Evolutionary conservation across 768 basidiomycete genomes (phyloP).

Genomic region (Mycena venus): DNA sequence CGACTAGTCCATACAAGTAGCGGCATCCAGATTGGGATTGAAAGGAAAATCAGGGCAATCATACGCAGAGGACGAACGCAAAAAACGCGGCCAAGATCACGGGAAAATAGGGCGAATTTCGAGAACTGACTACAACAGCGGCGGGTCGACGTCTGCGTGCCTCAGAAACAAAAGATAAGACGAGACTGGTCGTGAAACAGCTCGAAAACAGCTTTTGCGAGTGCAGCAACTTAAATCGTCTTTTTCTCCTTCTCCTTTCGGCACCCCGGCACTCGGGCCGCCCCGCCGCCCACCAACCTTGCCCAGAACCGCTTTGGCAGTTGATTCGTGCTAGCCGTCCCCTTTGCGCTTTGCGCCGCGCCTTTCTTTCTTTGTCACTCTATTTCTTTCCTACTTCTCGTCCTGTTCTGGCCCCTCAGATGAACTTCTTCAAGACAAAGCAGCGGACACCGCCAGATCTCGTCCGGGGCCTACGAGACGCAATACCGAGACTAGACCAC

Average conservation of each 20-base stretch:
- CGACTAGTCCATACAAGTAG: no score
- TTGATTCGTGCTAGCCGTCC: background rate
- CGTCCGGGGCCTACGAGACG: slow-evolving; percentile 84
- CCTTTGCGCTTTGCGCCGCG: background rate
- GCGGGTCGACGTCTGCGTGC: no score
- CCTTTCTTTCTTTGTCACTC: background rate
- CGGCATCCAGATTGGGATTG: no score
- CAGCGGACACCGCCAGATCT: slow-evolving; percentile 90
- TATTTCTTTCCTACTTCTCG: background rate
- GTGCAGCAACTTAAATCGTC: no score
- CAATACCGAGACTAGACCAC: slow-evolving; percentile 81
- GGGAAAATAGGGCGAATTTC: no score
- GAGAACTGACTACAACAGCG: no score
- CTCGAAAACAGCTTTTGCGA: background rate
- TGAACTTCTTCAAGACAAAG: slow-evolving; percentile 98
- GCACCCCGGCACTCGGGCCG: slow-evolving; percentile 9
- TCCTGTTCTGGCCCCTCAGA: slow-evolving; percentile 44
- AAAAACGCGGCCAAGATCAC: no score
- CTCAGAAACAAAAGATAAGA: no score
- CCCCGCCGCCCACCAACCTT: background rate
- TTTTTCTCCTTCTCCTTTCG: no score
- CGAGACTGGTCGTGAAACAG: background rate
- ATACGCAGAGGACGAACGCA: no score
- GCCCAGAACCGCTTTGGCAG: slow-evolving; percentile 9
- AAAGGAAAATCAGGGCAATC: no score